Conservation (phyloP, 768 basidiomycete genomes). For the Filobasidium floriforme region DNA sequence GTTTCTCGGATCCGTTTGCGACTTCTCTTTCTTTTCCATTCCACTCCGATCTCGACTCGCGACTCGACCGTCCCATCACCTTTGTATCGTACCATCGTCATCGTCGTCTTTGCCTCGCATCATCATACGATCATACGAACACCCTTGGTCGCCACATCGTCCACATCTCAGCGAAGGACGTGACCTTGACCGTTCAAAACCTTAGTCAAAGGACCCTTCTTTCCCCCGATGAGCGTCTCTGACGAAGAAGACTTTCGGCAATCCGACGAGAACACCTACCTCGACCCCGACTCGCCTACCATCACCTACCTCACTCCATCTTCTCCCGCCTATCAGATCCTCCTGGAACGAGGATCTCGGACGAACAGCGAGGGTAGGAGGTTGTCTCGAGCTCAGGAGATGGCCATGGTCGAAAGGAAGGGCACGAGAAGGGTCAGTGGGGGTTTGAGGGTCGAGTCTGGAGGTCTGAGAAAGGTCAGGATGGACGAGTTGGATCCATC, state of each 20-base stretch:
- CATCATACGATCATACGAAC: no score
- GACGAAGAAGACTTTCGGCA: not conserved
- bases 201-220: no score
- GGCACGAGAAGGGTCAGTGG: not conserved
- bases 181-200: no score
- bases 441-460: constrained; percentile 1
- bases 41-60: no score
- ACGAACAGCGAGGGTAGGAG: not conserved
- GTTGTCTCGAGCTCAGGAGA: not conserved
- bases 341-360: not conserved
- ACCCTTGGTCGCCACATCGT: no score
- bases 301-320: not conserved
- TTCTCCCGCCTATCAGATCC: not conserved
- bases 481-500: constrained; percentile 29
- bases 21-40: no score
- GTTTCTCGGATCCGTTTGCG: no score
- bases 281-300: not conserved
- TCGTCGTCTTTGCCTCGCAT: no score
- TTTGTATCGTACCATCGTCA: no score
- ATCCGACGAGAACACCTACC: constrained; percentile 1
- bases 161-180: no score
- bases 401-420: constrained; percentile 1
- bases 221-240: not conserved
- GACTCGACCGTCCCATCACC: no score
- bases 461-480: constrained; percentile 27